Conservation (phyloP, 1,139 yeast species). For the Zhuliangozyma blackwelliae region DNA sequence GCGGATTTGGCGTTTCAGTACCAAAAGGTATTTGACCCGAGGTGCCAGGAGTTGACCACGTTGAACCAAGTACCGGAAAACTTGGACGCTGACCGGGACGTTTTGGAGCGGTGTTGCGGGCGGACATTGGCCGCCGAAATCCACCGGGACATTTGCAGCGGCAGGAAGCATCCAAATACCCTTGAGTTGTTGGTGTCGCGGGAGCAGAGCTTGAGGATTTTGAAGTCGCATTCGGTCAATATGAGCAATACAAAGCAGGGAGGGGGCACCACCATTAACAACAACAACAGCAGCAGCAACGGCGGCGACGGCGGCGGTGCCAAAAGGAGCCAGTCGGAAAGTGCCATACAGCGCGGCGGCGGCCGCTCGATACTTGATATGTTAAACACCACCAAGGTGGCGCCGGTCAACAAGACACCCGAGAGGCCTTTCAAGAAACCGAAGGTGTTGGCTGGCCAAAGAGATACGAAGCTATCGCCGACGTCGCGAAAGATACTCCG, state of each 20-base stretch:
- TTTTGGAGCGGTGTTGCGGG: slow-evolving; percentile 64
- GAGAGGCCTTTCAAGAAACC: slow-evolving; percentile 5
- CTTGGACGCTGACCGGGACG: slow-evolving; percentile 25
- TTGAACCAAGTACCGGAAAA: slow-evolving; percentile 54
- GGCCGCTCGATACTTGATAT: slow-evolving; percentile 8
- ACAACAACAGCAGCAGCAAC: not conserved
- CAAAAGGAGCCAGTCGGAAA: slow-evolving; percentile 7
- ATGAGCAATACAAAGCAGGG: too few relatives aligned
- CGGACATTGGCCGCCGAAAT: slow-evolving; percentile 38
- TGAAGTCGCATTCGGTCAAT: slow-evolving; percentile 23
- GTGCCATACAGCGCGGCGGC: slow-evolving; percentile 1
- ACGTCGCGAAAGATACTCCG: slow-evolving; percentile 7
- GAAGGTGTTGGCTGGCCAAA: not conserved
- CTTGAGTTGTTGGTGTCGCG: slow-evolving; percentile 45
- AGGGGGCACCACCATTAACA: not conserved
- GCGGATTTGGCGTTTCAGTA: slow-evolving; percentile 82
- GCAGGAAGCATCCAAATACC: slow-evolving; percentile 63
- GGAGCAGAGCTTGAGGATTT: slow-evolving; percentile 30
- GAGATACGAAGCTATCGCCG: slow-evolving; percentile 8
- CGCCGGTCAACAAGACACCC: slow-evolving; percentile 2
- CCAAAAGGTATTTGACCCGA: slow-evolving; percentile 83
- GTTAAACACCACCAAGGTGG: slow-evolving; percentile 4
- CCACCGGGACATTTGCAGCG: slow-evolving; percentile 58
- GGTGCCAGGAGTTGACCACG: slow-evolving; percentile 42
- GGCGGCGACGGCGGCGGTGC: not conserved